These are phyloP conservation scores for Groenewaldozyma tartarivorans DNA, from an alignment of 805 yeast genomes.

Conservation along the genomic window DNA sequence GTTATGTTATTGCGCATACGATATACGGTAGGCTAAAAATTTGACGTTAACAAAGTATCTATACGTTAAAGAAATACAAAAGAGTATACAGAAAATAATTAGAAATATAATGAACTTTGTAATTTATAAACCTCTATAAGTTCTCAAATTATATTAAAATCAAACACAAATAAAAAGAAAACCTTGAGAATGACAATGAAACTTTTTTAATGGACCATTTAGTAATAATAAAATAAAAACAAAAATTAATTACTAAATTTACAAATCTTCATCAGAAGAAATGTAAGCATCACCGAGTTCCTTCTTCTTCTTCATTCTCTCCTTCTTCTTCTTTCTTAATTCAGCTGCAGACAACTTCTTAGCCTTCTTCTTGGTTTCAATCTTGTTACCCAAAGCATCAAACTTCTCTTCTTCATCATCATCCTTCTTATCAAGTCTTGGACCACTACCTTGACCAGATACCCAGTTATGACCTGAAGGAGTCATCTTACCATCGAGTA, in stretches of 20 bases:
- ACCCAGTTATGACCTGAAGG: constrained; percentile 99
- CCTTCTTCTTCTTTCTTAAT: constrained; percentile 99
- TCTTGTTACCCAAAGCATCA: constrained; percentile 99
- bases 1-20: not conserved
- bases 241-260: constrained; percentile 24
- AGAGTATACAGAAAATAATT: not conserved
- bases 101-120: not conserved
- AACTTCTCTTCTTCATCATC: constrained; percentile 93
- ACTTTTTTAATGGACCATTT: not conserved
- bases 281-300: constrained; percentile 98
- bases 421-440: constrained; percentile 96
- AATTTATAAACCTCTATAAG: not conserved
- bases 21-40: too few species aligned
- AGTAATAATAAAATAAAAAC: not conserved
- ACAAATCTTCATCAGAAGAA: constrained; percentile 87
- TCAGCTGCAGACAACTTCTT: constrained; percentile 97
- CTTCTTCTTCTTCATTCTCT: constrained; percentile 99
- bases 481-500: constrained; percentile 93
- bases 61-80: constrained; percentile 3
- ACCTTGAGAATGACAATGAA: not conserved
- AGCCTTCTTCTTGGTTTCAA: constrained; percentile 92
- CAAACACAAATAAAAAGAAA: not conserved
- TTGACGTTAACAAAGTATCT: too few species aligned
- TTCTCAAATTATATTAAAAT: not conserved
- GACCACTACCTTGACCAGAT: constrained; percentile 99